A percentile compares a stretch with the other conserved stretches of the same genome.
phyloP scores from a whole-genome alignment of 306 rosid genomes.

The Acacia confusa region DNA sequence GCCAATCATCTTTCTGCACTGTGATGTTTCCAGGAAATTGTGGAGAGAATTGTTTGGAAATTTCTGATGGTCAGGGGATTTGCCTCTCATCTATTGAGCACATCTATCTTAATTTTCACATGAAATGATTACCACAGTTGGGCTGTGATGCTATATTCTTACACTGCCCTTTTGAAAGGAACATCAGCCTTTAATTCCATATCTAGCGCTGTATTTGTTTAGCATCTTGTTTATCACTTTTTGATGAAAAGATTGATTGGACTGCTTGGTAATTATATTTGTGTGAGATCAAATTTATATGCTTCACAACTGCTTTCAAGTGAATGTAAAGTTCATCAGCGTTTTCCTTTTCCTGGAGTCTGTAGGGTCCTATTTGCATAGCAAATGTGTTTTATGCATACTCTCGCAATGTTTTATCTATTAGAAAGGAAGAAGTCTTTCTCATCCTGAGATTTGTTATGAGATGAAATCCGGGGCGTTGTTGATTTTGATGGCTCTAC shows the following conservation, averaged over 20 bases:
- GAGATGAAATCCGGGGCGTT: too few species aligned
- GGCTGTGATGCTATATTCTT: background rate
- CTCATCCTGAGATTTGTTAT: background rate
- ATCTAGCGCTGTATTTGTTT: background rate
- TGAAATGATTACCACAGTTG: background rate
- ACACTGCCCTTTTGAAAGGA: background rate
- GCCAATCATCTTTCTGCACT: background rate
- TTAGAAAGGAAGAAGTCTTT: background rate
- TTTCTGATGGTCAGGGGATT: background rate
- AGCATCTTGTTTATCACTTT: background rate
- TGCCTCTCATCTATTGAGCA: background rate
- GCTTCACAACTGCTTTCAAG: background rate
- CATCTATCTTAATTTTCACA: background rate
- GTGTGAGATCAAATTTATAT: conserved; percentile 1
- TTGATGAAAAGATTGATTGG: background rate
- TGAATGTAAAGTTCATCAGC: background rate
- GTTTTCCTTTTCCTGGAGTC: background rate
- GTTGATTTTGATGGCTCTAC: background rate
- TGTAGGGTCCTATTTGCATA: background rate
- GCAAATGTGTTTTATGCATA: background rate
- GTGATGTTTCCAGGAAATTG: background rate
- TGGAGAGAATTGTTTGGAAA: background rate
- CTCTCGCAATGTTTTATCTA: background rate
- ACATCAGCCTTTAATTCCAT: background rate
- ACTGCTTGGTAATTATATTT: background rate